Evolutionary conservation across 73 alveolate genomes (phyloP).

Genomic region (Paramecium sexaurelia): DNA sequence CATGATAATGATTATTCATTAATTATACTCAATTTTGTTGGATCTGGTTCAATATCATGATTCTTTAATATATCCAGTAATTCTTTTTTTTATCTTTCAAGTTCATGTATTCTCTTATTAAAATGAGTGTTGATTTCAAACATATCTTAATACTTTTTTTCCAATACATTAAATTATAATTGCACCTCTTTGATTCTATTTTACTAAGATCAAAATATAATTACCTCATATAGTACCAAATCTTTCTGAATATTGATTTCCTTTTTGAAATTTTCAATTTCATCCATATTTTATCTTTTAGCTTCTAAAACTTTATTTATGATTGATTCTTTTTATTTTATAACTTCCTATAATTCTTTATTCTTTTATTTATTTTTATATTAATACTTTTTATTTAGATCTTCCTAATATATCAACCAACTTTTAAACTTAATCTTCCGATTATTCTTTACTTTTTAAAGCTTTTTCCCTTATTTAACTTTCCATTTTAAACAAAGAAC

Average conservation of each 20-base stretch:
- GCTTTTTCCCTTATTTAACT: conserved; percentile 54
- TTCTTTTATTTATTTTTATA: not conserved
- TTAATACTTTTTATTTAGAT: conserved; percentile 26
- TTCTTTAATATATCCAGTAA: conserved; percentile 8
- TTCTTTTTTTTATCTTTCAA: conserved; percentile 43
- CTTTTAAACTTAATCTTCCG: conserved; percentile 34
- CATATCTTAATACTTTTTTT: conserved; percentile 52
- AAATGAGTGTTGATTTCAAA: conserved; percentile 40
- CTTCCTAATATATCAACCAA: conserved; percentile 49
- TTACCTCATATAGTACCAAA: not conserved
- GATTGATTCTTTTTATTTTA: conserved; percentile 42
- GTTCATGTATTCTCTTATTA: conserved; percentile 46
- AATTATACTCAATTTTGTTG: conserved; percentile 8
- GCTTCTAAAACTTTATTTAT: conserved; percentile 40
- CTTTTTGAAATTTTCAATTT: not conserved
- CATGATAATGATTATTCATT: not conserved
- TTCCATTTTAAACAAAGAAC: conserved; percentile 50
- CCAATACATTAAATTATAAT: not conserved
- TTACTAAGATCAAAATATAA: not conserved
- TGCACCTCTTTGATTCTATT: not conserved
- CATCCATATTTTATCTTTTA: not conserved
- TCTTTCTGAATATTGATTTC: not conserved
- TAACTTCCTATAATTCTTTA: conserved; percentile 36
- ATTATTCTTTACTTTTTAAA: conserved; percentile 36
- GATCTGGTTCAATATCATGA: conserved; percentile 58